Evolutionary conservation across 2,329 filamentous ascomycete genomes (phyloP), one percentile per base, ranked within the genome.

Genomic region (Paracoccidioides lutzii): DNA sequence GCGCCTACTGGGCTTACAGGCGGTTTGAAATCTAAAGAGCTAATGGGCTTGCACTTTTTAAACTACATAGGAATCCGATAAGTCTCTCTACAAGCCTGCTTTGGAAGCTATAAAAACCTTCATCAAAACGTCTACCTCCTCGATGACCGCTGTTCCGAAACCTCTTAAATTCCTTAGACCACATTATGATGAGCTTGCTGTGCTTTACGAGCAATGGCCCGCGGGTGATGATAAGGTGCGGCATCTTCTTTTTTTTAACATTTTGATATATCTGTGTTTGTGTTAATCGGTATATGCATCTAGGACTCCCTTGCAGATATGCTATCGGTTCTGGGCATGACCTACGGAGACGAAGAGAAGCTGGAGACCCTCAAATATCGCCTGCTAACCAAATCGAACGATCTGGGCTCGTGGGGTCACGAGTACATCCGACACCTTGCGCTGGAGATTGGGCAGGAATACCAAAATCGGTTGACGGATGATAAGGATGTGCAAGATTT

Each of bases 131-230:
- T 95, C 93, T 58, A 98, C 93, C 62, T 97, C 90, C 58, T 98
- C 94, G 48, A 98, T 98, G 93, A 98, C 93, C 51, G 93, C 93
- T 58, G 93, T 98, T 59, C 93, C 94, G 30, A 98, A 98, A 75
- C 93, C 93, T 38, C 81, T 98, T 66, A 98, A 98, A 75, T 98
- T 98, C 72, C 81, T 98, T 61, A 83, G 93, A 76, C 93, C 91
- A 63, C 91, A 98, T 73, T 98, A 97, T 76, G 87, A 94, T 73
- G 83, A 86, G 56, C 79, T 98, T 68, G 86, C 86, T 60, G 87
- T 87, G 71, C 77, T 90, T 33, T 95, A 96, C 76, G 90, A 95
- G 58, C 81, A 85, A 70, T 98, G 94, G 93, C 80, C 86, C 3
- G 80, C 81, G 56, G 83, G 89, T 61, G 82, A 89, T 53, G 83